A percentile compares a stretch with the other conserved stretches of the same genome.
phyloP scores from a whole-genome alignment of 805 yeast genomes.

The Ogataea degrootiae region DNA sequence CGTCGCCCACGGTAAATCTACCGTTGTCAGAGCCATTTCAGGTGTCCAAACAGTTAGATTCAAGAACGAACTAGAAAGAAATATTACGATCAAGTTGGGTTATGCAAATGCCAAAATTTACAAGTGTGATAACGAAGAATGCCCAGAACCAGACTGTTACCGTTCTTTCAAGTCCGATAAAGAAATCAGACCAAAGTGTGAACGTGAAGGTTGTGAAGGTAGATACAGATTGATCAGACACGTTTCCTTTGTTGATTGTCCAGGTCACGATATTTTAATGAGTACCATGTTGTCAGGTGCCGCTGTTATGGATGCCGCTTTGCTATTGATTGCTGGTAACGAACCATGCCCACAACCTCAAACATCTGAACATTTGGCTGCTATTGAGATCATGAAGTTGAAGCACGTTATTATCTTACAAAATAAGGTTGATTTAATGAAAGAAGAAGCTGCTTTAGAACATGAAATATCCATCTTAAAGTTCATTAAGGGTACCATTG shows the following conservation, averaged over 20 bases:
- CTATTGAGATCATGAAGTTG: conserved; percentile 98
- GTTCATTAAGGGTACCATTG: conserved; percentile 96
- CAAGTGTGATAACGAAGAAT: conserved; percentile 77
- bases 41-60: conserved; percentile 99
- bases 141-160: conserved; percentile 94
- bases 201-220: conserved; percentile 81
- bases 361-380: conserved; percentile 98
- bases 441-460: conserved; percentile 93
- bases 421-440: conserved; percentile 97
- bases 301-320: conserved; percentile 99
- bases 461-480: conserved; percentile 90
- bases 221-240: conserved; percentile 90
- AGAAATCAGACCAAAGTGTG: conserved; percentile 91
- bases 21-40: conserved; percentile 96
- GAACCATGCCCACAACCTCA: conserved; percentile 99
- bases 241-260: conserved; percentile 98
- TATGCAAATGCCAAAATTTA: conserved; percentile 98
- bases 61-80: conserved; percentile 98
- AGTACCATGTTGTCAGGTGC: conserved; percentile 99
- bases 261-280: conserved; percentile 99
- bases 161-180: conserved; percentile 91
- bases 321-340: conserved; percentile 93
- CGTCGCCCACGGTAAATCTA: conserved; percentile 98
- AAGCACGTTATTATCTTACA: conserved; percentile 94
- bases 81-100: conserved; percentile 96